Base-by-base conservation (phyloP, 1,284 basidiomycete species). In the Trichosporon asahii region DNA sequence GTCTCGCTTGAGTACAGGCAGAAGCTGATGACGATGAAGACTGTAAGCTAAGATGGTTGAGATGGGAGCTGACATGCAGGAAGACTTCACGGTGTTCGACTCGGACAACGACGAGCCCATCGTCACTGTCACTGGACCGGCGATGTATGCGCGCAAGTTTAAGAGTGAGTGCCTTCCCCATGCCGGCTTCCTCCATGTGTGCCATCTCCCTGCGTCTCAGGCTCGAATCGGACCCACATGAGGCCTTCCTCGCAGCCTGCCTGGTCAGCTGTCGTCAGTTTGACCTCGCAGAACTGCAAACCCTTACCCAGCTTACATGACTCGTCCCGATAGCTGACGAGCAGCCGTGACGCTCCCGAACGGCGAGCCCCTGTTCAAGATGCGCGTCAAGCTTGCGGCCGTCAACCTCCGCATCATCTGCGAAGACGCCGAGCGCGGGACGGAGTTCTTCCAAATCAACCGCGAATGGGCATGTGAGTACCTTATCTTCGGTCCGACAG, bases 361-460 rank as follows among this genome's bases (percentile, higher is more conserved):
- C 18, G 33, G 31, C 9, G 21, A n/a, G 35, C 31, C 31, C 31
- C 61, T 63, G 31, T 63, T 63, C 31, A 63, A 33, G 18, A 63
- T 63, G 33, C 61, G 61, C 61, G 61, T 35, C 31, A 63, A 63
- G 31, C 61, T 63, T 15, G 61, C 61, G 9, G 61, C 61, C 33
- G 18, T 33, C 33, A 63, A 35, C 33, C 61, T 33, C 2, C 31
- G 33, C 18, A 63, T 63, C n/a, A 35, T 35, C 61, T 37, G 31
- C n/a, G 61, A 63, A 29, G 61, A 63, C 18, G 40, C 40, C 33
- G 61, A 63, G 31, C 61, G 61, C 18, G 61, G 61, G 27, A 63
- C 61, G 7, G 61, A 33, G 31, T 37, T 63, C 61, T 63, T 63
- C 33, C n/a, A 33, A n/a, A 63, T 63, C 61, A 63, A 35, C 9